Evolutionary conservation across 192 early-diverging fungal genomes (phyloP), one percentile per base, ranked within the genome.

Genomic region (Spizellomyces punctatus): DNA sequence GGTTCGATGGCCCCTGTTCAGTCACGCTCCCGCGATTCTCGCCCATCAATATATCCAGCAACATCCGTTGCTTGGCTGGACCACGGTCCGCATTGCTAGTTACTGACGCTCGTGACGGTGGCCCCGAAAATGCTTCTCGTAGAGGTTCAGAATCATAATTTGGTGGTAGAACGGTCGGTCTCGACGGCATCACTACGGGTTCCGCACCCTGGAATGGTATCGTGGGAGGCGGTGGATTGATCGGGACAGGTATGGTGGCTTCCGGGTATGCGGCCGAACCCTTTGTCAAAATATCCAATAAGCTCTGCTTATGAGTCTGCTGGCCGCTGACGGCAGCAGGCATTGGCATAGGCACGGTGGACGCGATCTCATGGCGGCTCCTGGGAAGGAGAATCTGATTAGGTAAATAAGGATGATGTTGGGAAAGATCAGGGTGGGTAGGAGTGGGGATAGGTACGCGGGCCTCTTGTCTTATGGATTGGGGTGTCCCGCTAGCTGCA

Each of bases 261-360:
- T 12, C 36, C n/a, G 59, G 12, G 36, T 2, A 61, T n/a, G 17
- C 59, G 12, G n/a, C 12, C 12, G 59, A 61, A 16, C 71, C 71
- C 43, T 64, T 72, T 4, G 71, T 72, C 21, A 72, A 54, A 55
- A 72, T 72, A 44, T 72, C 71, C 43, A 72, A 63, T 5, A 72
- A 63, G 5, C 49, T 42, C 46, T 63, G 52, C 55, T 72, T 72
- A 56, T 72, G 71, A 12, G 46, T 63, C 42, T 70, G 68, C 3
- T 3, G 63, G 10, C 63, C 42, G 17, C 41, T 36, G 45, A 21
- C 19, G 63, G 17, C 42, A 44, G 21, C 21, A 8, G 6, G 5
- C 21, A 4, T 22, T 22, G 19, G 46, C 44, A 43, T 64, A 44
- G 10, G 21, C 8, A 5, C 27, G 10, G 19, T 44, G 27, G 5